Conservation (phyloP, 176 grass and related monocot genomes). For the Lolium multiflorum region DNA sequence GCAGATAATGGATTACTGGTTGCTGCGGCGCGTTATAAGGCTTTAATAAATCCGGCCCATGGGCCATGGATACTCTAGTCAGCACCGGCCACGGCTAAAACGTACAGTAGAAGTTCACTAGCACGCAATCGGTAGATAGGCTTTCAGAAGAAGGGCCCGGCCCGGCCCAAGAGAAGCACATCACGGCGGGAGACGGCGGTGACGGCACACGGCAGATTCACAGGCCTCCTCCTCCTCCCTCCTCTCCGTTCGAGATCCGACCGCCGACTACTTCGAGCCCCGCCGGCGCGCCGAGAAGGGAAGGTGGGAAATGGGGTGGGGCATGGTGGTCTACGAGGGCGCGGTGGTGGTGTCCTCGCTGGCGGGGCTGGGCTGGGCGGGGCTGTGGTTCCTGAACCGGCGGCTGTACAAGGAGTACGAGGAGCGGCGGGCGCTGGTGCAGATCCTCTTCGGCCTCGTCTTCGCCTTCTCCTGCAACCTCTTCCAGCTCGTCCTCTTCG, state of each 20-base stretch:
- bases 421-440: conserved; percentile 92
- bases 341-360: conserved; percentile 74
- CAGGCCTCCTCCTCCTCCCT: neutral
- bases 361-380: conserved; percentile 85
- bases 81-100: too few species aligned
- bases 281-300: conserved; percentile 4
- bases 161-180: conserved; percentile 5
- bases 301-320: conserved; percentile 55
- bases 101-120: too few species aligned
- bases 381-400: conserved; percentile 97
- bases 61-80: too few species aligned
- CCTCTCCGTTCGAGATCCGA: conserved; percentile 47
- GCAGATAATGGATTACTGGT: too few species aligned
- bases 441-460: conserved; percentile 99
- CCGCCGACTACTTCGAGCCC: neutral
- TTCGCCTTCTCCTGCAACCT: conserved; percentile 99
- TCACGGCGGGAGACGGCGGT: conserved; percentile 36
- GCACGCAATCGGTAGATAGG: neutral
- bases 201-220: conserved; percentile 48
- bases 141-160: neutral
- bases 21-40: too few species aligned
- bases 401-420: conserved; percentile 99
- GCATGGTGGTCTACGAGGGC: conserved; percentile 75
- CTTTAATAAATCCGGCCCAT: too few species aligned
- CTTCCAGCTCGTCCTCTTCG: conserved; percentile 98